These are phyloP conservation scores for Xanthoconium purpureum DNA, from an alignment of 768 basidiomycete genomes.

Conservation along the genomic window DNA sequence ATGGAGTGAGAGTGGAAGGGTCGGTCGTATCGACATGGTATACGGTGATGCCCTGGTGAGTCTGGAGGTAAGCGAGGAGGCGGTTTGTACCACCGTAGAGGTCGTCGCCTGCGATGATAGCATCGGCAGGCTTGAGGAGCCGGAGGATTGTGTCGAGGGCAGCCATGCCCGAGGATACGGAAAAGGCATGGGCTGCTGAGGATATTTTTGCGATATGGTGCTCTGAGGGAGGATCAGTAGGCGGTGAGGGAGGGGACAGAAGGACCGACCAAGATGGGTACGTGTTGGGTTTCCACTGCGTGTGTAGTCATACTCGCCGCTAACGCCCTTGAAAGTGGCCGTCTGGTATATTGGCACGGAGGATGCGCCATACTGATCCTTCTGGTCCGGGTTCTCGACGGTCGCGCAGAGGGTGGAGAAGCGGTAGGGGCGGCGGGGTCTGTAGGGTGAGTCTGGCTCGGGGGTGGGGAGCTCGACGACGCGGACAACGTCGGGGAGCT, in stretches of 20 bases:
- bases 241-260: neutral
- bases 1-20: slow-evolving; percentile 56
- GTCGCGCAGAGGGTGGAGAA: slow-evolving; percentile 91
- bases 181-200: slow-evolving; percentile 83
- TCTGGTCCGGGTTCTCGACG: slow-evolving; percentile 86
- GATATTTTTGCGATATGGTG: slow-evolving; percentile 98
- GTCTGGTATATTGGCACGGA: slow-evolving; percentile 98
- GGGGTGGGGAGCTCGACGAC: slow-evolving; percentile 70
- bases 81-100: slow-evolving; percentile 98
- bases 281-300: slow-evolving; percentile 96
- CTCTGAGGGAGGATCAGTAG: slow-evolving; percentile 47
- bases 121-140: slow-evolving; percentile 91
- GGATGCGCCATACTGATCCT: slow-evolving; percentile 94
- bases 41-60: slow-evolving; percentile 84
- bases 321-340: slow-evolving; percentile 94
- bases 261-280: slow-evolving; percentile 78
- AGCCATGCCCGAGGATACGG: slow-evolving; percentile 97
- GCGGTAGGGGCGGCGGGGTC: slow-evolving; percentile 71
- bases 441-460: slow-evolving; percentile 72
- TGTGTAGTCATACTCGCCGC: slow-evolving; percentile 88
- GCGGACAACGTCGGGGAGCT: slow-evolving; percentile 5
- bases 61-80: slow-evolving; percentile 82
- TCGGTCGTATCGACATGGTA: slow-evolving; percentile 93
- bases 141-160: slow-evolving; percentile 94
- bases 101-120: slow-evolving; percentile 95